A percentile compares a stretch with the other conserved stretches of the same genome.
Conservation (phyloP, 1,284 basidiomycete species). For the Cryptococcus sp. region DNA sequence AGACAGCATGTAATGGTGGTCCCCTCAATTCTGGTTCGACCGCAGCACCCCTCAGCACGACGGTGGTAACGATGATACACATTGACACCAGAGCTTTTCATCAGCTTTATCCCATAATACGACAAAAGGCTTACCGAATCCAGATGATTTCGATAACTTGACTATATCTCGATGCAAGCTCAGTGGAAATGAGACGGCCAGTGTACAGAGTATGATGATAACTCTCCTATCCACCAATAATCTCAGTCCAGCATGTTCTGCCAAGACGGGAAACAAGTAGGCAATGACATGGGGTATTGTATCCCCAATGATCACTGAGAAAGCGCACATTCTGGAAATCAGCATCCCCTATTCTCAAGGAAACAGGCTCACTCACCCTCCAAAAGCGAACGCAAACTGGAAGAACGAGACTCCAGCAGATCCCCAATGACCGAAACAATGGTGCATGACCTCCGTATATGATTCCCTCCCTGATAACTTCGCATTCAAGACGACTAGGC, state of each 20-base stretch:
- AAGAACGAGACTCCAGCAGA: conserved; percentile 93
- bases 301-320: conserved; percentile 88
- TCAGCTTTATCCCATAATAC: background rate
- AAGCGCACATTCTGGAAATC: conserved; percentile 83
- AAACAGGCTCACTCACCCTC: conserved; percentile 54
- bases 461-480: conserved; percentile 89
- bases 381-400: conserved; percentile 96
- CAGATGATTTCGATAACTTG: conserved; percentile 88
- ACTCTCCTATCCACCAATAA: conserved; percentile 82
- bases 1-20: conserved; percentile 57
- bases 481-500: conserved; percentile 89
- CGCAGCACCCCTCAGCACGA: conserved; percentile 78
- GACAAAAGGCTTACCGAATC: conserved; percentile 55
- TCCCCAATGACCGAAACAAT: conserved; percentile 84
- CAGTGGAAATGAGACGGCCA: conserved; percentile 87
- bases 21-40: conserved; percentile 77
- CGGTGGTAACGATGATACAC: conserved; percentile 85
- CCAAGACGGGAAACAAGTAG: conserved; percentile 73
- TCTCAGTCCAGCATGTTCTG: conserved; percentile 61
- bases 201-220: conserved; percentile 77
- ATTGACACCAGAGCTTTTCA: conserved; percentile 73
- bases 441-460: conserved; percentile 90
- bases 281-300: conserved; percentile 93
- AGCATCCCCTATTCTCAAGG: background rate
- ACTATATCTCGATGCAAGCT: conserved; percentile 96